Evolutionary conservation across 2,329 filamentous ascomycete species (phyloP).

Genomic region (Fusarium odoratissimum): DNA sequence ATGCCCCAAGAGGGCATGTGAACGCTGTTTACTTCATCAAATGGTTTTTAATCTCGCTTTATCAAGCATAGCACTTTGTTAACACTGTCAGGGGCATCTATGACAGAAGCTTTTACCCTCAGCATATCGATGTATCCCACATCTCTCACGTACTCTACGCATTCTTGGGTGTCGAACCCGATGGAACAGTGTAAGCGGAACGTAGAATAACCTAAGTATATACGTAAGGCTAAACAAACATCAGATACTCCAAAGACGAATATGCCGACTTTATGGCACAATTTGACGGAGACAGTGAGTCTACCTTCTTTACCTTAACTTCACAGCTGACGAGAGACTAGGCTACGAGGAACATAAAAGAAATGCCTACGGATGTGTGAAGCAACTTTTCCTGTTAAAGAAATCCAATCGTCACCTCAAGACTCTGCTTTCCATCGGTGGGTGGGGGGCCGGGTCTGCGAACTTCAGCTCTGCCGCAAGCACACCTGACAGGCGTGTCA

Average conservation of each 20-base stretch:
- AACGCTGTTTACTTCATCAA: conserved; percentile 32
- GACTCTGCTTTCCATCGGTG: conserved; percentile 29
- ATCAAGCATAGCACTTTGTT: conserved; percentile 56
- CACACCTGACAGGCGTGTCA: conserved; percentile 17
- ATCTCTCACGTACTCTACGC: conserved; percentile 84
- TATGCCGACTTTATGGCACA: conserved; percentile 81
- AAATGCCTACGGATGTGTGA: conserved; percentile 35
- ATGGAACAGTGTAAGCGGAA: conserved; percentile 75
- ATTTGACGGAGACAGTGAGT: conserved; percentile 67
- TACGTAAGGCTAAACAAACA: background rate
- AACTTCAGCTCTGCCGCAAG: conserved; percentile 32
- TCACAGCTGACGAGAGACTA: background rate
- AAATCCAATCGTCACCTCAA: conserved; percentile 33
- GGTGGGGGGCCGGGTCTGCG: conserved; percentile 25
- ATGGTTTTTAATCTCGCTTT: conserved; percentile 38
- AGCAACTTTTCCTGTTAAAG: conserved; percentile 32
- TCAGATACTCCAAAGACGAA: conserved; percentile 71
- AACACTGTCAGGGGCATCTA: conserved; percentile 23
- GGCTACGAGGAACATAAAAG: conserved; percentile 12
- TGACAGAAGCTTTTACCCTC: conserved; percentile 45
- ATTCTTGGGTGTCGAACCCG: conserved; percentile 79
- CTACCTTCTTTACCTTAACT: background rate
- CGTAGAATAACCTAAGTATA: too few species aligned
- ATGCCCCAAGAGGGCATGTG: conserved; percentile 39
- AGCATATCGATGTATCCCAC: conserved; percentile 52